Evolutionary conservation across 139 green algal genomes (phyloP).

Genomic region (Chlorella ohadii): DNA sequence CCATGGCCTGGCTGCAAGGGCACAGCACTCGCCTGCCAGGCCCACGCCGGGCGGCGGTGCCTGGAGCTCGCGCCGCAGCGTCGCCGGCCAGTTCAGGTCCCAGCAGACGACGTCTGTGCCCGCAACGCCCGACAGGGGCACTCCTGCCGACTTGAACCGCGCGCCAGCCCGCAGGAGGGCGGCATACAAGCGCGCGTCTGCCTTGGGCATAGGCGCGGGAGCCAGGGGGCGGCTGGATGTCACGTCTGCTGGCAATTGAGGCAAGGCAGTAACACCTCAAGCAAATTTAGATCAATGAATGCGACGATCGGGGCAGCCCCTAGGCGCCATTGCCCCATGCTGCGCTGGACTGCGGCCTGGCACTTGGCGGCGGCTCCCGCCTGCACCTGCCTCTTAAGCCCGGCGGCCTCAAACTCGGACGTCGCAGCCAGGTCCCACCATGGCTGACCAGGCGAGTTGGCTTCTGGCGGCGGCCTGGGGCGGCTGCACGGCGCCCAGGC

Average conservation of each 20-base stretch:
- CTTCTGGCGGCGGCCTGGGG: not conserved
- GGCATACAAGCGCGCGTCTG: conserved; percentile 27
- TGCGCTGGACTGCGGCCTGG: no score
- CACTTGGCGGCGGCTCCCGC: not conserved
- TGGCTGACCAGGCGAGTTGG: conserved; percentile 44
- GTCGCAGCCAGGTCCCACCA: conserved; percentile 19
- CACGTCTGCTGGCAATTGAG: not conserved
- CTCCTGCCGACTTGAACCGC: not conserved
- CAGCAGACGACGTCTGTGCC: conserved; percentile 6
- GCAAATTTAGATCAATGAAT: no score
- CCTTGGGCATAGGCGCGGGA: not conserved
- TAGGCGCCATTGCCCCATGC: not conserved
- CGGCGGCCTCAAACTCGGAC: not conserved
- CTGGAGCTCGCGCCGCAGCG: not conserved
- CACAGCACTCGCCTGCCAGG: not conserved
- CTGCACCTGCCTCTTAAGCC: conserved; percentile 15
- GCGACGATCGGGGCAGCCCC: no score
- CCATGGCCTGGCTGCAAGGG: not conserved
- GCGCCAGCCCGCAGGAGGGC: not conserved
- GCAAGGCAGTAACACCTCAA: not conserved
- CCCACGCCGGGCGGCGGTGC: not conserved
- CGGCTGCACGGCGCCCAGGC: not conserved
- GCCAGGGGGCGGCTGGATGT: no score
- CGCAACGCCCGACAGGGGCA: conserved; percentile 25
- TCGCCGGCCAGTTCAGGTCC: not conserved